These are phyloP conservation scores for Leucogyrophana mollusca DNA, from an alignment of 768 basidiomycete species.

Conservation along the genomic window DNA sequence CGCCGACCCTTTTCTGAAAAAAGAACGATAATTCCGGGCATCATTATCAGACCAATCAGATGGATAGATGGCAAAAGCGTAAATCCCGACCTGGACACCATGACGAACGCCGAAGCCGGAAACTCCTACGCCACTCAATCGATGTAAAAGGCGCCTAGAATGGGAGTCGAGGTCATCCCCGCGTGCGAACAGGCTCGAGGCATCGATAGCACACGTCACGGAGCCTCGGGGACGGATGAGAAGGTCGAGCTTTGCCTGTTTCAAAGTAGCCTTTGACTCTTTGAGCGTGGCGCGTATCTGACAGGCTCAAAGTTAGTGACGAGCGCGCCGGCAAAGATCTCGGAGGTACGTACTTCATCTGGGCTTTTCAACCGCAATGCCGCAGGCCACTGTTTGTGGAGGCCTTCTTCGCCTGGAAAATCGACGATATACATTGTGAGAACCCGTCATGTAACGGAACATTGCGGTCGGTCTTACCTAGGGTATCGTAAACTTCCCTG, in stretches of 20 bases:
- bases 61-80: slow-evolving; percentile 6
- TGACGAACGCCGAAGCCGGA: slow-evolving; percentile 41
- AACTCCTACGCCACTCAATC: slow-evolving; percentile 35
- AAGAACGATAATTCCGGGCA: slow-evolving; percentile 15
- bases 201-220: slow-evolving; percentile 46
- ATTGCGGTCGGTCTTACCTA: slow-evolving; percentile 44
- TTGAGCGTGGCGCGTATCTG: slow-evolving; percentile 48
- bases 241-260: slow-evolving; percentile 35
- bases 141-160: slow-evolving; percentile 28
- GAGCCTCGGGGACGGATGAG: slow-evolving; percentile 45
- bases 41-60: slow-evolving; percentile 19
- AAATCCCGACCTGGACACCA: slow-evolving; percentile 38
- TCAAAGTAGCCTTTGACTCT: slow-evolving; percentile 37
- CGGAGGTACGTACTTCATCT: slow-evolving; percentile 43
- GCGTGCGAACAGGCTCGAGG: slow-evolving; percentile 43
- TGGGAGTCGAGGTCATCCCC: slow-evolving; percentile 27
- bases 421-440: slow-evolving; percentile 9
- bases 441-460: slow-evolving; percentile 1
- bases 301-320: slow-evolving; percentile 4
- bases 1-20: slow-evolving; percentile 45
- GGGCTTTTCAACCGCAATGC: slow-evolving; percentile 41
- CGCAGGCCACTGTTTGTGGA: slow-evolving; percentile 43
- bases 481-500: slow-evolving; percentile 73
- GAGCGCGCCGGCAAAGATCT: not conserved
- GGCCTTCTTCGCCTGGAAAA: slow-evolving; percentile 33